Evolutionary conservation across 2,329 filamentous ascomycete species (phyloP), one percentile per base, ranked within the genome.

Genomic region (Phymatotrichopsis omnivora): DNA sequence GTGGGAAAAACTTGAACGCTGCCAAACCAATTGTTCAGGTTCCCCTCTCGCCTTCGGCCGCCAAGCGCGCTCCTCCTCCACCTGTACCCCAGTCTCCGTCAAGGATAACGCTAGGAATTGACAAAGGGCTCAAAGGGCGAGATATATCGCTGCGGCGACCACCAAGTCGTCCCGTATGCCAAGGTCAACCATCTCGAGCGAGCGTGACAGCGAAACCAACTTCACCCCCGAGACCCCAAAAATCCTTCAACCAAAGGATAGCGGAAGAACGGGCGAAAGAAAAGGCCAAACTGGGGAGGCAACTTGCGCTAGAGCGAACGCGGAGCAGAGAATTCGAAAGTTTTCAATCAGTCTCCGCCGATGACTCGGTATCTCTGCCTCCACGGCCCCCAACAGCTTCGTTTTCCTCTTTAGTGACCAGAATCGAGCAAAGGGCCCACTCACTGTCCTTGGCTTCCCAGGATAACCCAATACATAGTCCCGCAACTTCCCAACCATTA

Each of bases 241-340:
- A 76, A 57, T 71, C 76, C 43, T 98, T 96, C 64, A 94, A 83
- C 60, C 86, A 96, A 63, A 73, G 87, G 35, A 74, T 98, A 50
- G 80, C 83, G 1, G 77, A 83, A 38, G 80, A 78, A 28, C 75
- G 77, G 52, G 65, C 62, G 2, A 69, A 78, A 31, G 77, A 80
- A 47, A 62, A 60, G 2, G 65, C 63, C 11, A 68, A 69, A 22
- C 63, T 67, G 28, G 71, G 78, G 47, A 68, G 66, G 35, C 67
- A 71, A 33, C 65, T 71, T 41, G 67, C 69, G 47, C 71, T 78
- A 27, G 68, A 70, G 42, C 68, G 69, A 48, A 60, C 68, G 31
- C 68, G 78, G 49, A 74, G 68, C 36, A 70, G 65, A 40, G 68
- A 73, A 0, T 82, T 82, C 56, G 67, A 67, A 14, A 70, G 11